These are phyloP conservation scores for Citrus medica DNA, from an alignment of 345 rosid genomes.

Conservation along the genomic window DNA sequence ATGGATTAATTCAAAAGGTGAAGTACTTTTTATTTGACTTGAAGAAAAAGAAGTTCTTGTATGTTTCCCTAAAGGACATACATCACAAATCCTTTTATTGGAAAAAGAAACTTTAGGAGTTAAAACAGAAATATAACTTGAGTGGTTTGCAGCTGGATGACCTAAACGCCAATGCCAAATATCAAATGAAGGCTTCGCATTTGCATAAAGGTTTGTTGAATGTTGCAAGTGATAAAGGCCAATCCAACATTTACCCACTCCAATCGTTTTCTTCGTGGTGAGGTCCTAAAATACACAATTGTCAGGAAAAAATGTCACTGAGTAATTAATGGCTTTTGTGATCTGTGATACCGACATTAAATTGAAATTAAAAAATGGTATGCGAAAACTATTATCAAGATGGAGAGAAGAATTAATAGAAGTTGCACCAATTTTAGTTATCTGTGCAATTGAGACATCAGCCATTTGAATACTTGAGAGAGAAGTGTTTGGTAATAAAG, in stretches of 20 bases:
- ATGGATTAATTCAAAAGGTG: no score
- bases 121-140: no score
- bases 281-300: neutral
- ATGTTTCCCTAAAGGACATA: neutral
- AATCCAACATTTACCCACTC: neutral
- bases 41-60: neutral
- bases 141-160: fast-evolving
- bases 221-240: no score
- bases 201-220: neutral
- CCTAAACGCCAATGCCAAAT: neutral
- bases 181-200: neutral
- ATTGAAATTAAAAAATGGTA: neutral
- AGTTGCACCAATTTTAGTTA: no score
- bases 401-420: neutral
- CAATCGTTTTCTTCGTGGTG: neutral
- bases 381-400: neutral
- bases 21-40: neutral
- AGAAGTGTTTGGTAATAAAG: neutral
- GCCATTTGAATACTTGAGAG: neutral
- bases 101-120: neutral
- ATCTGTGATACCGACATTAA: neutral
- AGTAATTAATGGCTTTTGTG: neutral
- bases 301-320: neutral
- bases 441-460: no score
- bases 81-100: no score